Conservation (phyloP, 768 basidiomycete genomes). For the Russula dissimulans region DNA sequence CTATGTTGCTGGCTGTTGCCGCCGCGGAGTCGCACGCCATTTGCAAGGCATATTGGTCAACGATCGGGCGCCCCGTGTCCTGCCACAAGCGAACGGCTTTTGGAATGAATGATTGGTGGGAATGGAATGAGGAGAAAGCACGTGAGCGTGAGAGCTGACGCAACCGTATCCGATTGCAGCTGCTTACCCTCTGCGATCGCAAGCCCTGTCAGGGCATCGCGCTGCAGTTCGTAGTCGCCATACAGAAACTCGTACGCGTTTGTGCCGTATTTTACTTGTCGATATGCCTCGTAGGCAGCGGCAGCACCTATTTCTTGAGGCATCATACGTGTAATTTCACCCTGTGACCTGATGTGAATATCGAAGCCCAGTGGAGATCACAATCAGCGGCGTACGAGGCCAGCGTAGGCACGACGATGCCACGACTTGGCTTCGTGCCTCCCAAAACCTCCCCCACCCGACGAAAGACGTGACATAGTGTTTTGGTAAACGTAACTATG, state of each 20-base stretch:
- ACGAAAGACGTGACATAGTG: constrained; percentile 27
- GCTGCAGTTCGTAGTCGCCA: constrained; percentile 49
- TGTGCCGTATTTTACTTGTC: constrained; percentile 53
- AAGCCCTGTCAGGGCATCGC: constrained; percentile 57
- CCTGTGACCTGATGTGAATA: constrained; percentile 28
- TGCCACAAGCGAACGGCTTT: constrained; percentile 50
- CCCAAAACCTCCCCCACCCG: constrained; percentile 35
- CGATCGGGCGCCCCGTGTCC: constrained; percentile 33
- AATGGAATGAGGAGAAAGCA: neutral
- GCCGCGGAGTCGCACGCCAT: constrained; percentile 14
- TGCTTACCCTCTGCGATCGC: constrained; percentile 60
- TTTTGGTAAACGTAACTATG: constrained; percentile 31
- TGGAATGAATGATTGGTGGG: too few species aligned
- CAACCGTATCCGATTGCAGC: neutral
- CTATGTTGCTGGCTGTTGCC: constrained; percentile 9
- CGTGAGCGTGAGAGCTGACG: constrained; percentile 1
- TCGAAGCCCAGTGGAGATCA: neutral
- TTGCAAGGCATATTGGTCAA: constrained; percentile 20
- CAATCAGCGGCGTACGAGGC: constrained; percentile 33
- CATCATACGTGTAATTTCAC: constrained; percentile 40
- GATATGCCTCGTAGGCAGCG: constrained; percentile 69
- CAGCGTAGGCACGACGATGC: constrained; percentile 60
- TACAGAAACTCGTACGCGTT: constrained; percentile 46
- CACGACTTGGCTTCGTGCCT: constrained; percentile 52
- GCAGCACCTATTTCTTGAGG: constrained; percentile 65